Evolutionary conservation across 768 basidiomycete genomes (phyloP).

Genomic region (Ramaria sp.): DNA sequence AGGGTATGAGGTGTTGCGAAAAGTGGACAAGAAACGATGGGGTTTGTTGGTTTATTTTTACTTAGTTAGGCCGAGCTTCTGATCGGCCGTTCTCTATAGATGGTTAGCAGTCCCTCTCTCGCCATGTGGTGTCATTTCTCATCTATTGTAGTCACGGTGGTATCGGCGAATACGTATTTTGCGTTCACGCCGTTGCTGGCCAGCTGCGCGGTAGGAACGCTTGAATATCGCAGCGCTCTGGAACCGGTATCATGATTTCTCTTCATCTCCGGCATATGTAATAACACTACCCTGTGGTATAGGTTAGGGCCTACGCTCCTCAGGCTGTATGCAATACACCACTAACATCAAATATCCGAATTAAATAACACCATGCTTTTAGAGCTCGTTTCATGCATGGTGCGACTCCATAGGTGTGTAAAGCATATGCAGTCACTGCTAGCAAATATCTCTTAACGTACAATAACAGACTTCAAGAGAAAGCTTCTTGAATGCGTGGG

Average conservation of each 20-base stretch:
- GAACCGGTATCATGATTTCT: constrained; percentile 45
- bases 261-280: not conserved
- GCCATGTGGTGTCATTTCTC: constrained; percentile 37
- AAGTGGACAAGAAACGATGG: constrained; percentile 63
- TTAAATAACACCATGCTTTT: not conserved
- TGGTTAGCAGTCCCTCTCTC: not conserved
- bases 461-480: constrained; percentile 41
- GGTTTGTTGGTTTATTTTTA: constrained; percentile 28
- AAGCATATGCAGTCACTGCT: not conserved
- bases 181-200: constrained; percentile 47
- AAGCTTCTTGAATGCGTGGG: constrained; percentile 52
- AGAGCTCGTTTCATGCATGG: constrained; percentile 68
- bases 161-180: constrained; percentile 61
- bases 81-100: not conserved
- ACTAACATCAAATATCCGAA: not conserved
- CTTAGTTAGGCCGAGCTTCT: not conserved
- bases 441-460: not conserved
- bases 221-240: constrained; percentile 72
- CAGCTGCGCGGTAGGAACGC: constrained; percentile 67
- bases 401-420: constrained; percentile 55
- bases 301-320: constrained; percentile 29
- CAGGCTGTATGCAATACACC: constrained; percentile 33
- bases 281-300: not conserved
- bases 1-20: constrained; percentile 57
- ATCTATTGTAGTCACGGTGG: constrained; percentile 21